phyloP scores from a whole-genome alignment of 352 stramenopile genomes.

The Phytophthora pseudosyringae region DNA sequence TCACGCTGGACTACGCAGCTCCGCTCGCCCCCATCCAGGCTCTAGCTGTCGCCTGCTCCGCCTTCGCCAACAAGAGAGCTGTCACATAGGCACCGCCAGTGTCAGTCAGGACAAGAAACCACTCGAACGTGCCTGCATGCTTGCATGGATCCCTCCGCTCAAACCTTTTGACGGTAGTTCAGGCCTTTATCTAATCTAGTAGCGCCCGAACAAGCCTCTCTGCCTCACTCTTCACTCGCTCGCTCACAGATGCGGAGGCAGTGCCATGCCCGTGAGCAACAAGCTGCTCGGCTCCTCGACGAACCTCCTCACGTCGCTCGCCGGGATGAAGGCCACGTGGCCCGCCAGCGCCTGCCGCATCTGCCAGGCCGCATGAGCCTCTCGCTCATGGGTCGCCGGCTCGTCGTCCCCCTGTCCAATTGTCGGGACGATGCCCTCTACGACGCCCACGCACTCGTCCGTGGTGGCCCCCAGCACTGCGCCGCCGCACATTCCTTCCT shows the following conservation, averaged over 20 bases:
- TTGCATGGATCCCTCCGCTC: constrained; percentile 10
- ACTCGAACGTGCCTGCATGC: constrained; percentile 12
- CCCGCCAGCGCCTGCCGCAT: constrained; percentile 76
- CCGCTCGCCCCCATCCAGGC: constrained; percentile 80
- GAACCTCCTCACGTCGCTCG: constrained; percentile 54
- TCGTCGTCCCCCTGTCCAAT: constrained; percentile 31
- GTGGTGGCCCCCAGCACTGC: constrained; percentile 51
- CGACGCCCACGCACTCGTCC: constrained; percentile 64
- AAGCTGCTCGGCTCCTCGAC: constrained; percentile 40
- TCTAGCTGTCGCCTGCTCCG: constrained; percentile 81
- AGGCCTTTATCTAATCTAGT: constrained; percentile 37
- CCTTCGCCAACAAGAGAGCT: constrained; percentile 87
- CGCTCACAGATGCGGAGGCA: constrained; percentile 32
- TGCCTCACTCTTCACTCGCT: neutral
- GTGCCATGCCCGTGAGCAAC: constrained; percentile 47
- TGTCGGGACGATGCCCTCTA: constrained; percentile 80
- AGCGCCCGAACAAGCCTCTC: constrained; percentile 4
- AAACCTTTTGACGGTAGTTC: constrained; percentile 23
- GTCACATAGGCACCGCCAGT: constrained; percentile 68
- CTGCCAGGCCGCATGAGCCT: constrained; percentile 35
- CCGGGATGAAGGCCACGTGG: constrained; percentile 74
- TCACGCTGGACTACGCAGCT: constrained; percentile 81
- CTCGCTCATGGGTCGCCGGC: constrained; percentile 27
- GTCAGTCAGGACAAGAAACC: constrained; percentile 9
- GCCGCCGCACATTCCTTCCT: constrained; percentile 86